Base-by-base conservation (phyloP, 305 asterid species). In the Striga hermonthica region DNA sequence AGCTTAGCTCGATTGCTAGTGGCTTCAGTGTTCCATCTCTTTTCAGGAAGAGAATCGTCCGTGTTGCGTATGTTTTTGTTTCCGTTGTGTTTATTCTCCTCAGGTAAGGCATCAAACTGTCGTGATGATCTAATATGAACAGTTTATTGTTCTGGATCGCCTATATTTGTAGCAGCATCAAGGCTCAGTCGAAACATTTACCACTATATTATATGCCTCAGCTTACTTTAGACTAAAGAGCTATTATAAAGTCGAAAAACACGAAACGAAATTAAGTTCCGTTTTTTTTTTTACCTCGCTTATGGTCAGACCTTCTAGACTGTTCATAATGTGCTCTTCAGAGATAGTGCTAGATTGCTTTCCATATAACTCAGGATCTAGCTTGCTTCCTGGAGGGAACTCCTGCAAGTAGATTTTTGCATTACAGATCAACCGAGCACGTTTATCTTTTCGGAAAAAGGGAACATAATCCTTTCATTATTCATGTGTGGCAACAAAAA, bases 311-410 rank as follows among this genome's bases (percentile, higher is more conserved):
- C 91, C 95, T 28, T 86, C 86, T 22, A 92, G 79, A 68, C 79
- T 67, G 43, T 75, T 56, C 75, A 72, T 64, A 52, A 92, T 86
- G 7, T 83, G 87, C 64, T 81, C 84, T 73, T 69, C 79, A 7
- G 84, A 69, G 50, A 87, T 84, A 34, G 74, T 73, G 80, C 98
- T 87, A 56, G 69, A 75, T 72, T 92, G 96, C 3, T 80, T 72
- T 44, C 98, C 96, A 60, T 82, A 90, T 53, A 71, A n/a, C 52
- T 69, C 49, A 1, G 82, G 82, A 64, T 92, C 77, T 39, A 89
- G 82, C 74, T 83, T 84, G 90, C 97, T 87, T 63, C 61, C 57
- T 9, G 91, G 98, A 41, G 97, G 97, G 28, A 92, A 92, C 68
- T 89, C 96, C 97, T 89, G 82, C 53, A 56, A 48, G 15, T 31